Percentiles rank a stretch among this genome's conserved stretches.
These are phyloP conservation scores for Gilbertella persicaria DNA, from an alignment of 371 early-diverging fungal species.

Conservation along the genomic window DNA sequence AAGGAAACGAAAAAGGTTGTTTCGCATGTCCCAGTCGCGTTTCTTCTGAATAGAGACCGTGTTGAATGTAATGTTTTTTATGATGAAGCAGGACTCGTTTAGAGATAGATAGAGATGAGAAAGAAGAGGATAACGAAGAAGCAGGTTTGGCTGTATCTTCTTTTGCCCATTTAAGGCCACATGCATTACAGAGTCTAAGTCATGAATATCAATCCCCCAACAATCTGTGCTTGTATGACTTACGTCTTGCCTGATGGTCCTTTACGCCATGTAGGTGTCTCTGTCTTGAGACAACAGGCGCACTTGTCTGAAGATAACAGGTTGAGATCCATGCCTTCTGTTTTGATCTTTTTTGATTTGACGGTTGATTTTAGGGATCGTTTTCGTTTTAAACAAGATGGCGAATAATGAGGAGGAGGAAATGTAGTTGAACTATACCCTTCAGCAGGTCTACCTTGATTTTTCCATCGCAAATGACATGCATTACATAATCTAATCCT, in stretches of 20 bases:
- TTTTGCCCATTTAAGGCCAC: conserved; percentile 38
- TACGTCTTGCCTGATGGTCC: conserved; percentile 45
- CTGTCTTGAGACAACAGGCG: conserved; percentile 16
- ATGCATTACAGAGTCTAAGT: conserved; percentile 49
- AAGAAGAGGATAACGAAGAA: too few relatives aligned
- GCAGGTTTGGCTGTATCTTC: conserved; percentile 6
- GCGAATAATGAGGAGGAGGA: conserved; percentile 13
- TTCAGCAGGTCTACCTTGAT: conserved; percentile 1
- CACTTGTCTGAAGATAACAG: not conserved
- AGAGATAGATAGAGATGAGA: too few relatives aligned
- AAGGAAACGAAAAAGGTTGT: conserved; percentile 30
- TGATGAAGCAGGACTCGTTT: conserved; percentile 9
- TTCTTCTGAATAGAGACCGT: conserved; percentile 21
- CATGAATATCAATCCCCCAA: too few relatives aligned
- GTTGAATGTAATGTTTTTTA: conserved; percentile 16
- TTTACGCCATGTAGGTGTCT: conserved; percentile 37
- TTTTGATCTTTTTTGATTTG: not conserved
- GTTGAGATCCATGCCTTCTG: not conserved
- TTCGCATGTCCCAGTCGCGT: not conserved
- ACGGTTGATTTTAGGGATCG: not conserved
- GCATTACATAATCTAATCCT: conserved; percentile 43
- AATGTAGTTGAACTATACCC: conserved; percentile 10
- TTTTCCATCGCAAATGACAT: conserved; percentile 40
- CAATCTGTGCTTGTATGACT: not conserved
- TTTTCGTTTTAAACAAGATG: not conserved